A percentile compares a stretch with the other conserved stretches of the same genome.
Evolutionary conservation across 225 moss, liverwort and hornwort genomes (phyloP).

Genomic region (Pseudoscleropodium purum): DNA sequence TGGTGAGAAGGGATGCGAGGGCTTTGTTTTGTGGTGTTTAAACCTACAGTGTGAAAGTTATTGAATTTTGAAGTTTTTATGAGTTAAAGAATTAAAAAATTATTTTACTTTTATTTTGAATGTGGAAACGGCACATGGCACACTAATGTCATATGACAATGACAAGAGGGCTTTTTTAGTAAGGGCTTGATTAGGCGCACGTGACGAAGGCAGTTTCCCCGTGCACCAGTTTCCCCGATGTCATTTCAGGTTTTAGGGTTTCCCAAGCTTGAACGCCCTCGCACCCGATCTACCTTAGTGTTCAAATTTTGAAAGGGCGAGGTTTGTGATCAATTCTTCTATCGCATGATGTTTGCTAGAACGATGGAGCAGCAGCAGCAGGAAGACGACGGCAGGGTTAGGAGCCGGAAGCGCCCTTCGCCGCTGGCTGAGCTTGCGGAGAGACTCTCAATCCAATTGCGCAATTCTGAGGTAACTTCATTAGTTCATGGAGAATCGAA

Average conservation of each 20-base stretch:
- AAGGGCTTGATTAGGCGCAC: background rate
- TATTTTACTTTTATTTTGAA: too few species aligned
- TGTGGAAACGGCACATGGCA: too few species aligned
- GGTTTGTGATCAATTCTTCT: background rate
- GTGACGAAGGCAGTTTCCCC: background rate
- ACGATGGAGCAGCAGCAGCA: background rate
- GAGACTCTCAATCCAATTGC: constrained; percentile 1
- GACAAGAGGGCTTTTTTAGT: background rate
- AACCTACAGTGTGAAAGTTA: too few species aligned
- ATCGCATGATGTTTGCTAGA: background rate
- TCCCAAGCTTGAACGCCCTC: background rate
- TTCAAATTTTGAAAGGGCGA: background rate
- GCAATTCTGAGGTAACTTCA: constrained; percentile 11
- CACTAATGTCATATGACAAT: background rate
- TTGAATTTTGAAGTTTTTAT: too few species aligned
- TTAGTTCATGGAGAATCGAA: background rate
- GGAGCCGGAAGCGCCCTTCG: background rate
- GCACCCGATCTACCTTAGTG: background rate
- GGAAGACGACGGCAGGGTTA: background rate
- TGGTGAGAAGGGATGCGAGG: too few species aligned
- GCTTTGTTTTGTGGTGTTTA: too few species aligned
- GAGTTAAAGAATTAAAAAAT: too few species aligned
- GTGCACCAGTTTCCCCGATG: background rate
- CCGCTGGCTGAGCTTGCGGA: constrained; percentile 16
- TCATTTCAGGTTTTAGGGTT: background rate